Conservation (phyloP, 805 yeast species). For the Myxozyma neotropica region DNA sequence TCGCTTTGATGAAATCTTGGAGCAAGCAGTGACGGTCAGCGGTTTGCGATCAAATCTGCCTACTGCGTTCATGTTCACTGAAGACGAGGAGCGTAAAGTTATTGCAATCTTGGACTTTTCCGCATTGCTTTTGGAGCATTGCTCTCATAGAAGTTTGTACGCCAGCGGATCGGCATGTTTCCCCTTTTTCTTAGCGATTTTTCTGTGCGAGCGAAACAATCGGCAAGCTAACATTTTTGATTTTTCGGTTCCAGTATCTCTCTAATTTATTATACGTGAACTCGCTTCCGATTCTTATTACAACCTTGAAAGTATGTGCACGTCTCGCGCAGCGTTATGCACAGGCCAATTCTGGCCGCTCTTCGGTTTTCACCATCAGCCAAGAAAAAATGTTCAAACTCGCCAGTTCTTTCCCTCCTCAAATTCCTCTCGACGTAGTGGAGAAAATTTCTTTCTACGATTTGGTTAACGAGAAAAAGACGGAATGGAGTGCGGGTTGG, state of each 20-base stretch:
- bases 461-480: slow-evolving; percentile 34
- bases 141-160: slow-evolving; percentile 68
- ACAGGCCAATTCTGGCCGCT: slow-evolving; percentile 48
- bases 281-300: slow-evolving; percentile 59
- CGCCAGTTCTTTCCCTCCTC: slow-evolving; percentile 55
- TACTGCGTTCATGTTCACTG: slow-evolving; percentile 50
- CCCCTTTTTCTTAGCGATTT: neutral
- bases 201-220: neutral
- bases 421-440: slow-evolving; percentile 36
- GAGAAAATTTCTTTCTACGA: slow-evolving; percentile 36
- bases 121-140: slow-evolving; percentile 63
- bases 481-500: slow-evolving; percentile 36
- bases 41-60: slow-evolving; percentile 51
- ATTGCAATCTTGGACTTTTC: slow-evolving; percentile 63
- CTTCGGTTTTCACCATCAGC: slow-evolving; percentile 48
- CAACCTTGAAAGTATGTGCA: slow-evolving; percentile 62
- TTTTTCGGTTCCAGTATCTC: slow-evolving; percentile 45
- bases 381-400: slow-evolving; percentile 55
- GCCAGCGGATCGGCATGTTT: slow-evolving; percentile 33
- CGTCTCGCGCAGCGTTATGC: slow-evolving; percentile 64
- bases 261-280: slow-evolving; percentile 60
- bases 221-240: neutral
- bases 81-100: slow-evolving; percentile 52
- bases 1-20: slow-evolving; percentile 70
- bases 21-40: slow-evolving; percentile 56